A percentile compares a stretch with the other conserved stretches of the same genome.
Evolutionary conservation across 1,139 yeast species (phyloP).

Genomic region (Eremothecium cymbalariae): DNA sequence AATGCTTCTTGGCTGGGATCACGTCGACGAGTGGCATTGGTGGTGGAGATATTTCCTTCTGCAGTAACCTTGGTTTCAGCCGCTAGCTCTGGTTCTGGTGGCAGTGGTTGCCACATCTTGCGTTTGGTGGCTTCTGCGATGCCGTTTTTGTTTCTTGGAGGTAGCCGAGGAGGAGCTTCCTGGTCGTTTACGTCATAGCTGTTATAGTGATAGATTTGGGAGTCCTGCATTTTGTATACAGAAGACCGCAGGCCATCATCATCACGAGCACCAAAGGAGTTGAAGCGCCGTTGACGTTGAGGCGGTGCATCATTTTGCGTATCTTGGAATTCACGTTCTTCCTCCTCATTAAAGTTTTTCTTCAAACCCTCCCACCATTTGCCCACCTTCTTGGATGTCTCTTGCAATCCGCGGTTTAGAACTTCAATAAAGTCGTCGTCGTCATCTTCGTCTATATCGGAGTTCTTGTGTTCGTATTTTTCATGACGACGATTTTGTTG

Average conservation of each 20-base stretch:
- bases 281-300: conserved; percentile 24
- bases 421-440: conserved; percentile 61
- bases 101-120: conserved; percentile 24
- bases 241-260: conserved; percentile 19
- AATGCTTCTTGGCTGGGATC: conserved; percentile 26
- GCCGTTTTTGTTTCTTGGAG: conserved; percentile 1
- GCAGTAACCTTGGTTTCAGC: conserved; percentile 25
- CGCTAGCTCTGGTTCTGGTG: conserved; percentile 22
- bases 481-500: conserved; percentile 15
- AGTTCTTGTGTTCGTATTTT: conserved; percentile 20
- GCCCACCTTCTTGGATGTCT: conserved; percentile 70
- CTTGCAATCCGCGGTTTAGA: conserved; percentile 71
- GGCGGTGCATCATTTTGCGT: conserved; percentile 23
- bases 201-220: no score
- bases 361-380: conserved; percentile 73
- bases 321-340: conserved; percentile 17
- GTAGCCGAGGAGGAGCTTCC: conserved; percentile 4
- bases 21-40: conserved; percentile 3
- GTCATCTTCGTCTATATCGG: conserved; percentile 35
- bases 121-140: conserved; percentile 6
- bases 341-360: conserved; percentile 23
- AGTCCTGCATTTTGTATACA: no score
- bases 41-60: conserved; percentile 3
- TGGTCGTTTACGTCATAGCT: conserved; percentile 9
- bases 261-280: conserved; percentile 31